These are phyloP conservation scores for Pyricularia grisea DNA, from an alignment of 2,329 filamentous ascomycete species.

Conservation along the genomic window DNA sequence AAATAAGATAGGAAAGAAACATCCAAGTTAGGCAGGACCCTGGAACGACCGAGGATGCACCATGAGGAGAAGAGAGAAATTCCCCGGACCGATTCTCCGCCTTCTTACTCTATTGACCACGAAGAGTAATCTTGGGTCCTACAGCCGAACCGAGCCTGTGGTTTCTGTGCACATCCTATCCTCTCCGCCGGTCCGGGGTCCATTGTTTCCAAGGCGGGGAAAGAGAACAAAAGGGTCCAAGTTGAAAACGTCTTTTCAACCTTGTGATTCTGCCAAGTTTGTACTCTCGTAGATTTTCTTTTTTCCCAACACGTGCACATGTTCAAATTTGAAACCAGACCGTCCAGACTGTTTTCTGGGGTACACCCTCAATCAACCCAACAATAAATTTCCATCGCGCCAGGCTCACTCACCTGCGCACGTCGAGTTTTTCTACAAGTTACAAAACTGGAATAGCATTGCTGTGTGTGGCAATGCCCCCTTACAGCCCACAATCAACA, in stretches of 20 bases:
- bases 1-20: not conserved
- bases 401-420: not conserved
- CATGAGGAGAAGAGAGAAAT: not conserved
- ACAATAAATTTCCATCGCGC: not conserved
- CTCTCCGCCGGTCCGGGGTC: not conserved
- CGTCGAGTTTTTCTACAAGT: not conserved
- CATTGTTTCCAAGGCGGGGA: no score
- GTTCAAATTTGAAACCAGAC: no score
- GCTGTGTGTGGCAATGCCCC: not conserved
- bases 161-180: not conserved
- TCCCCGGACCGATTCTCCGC: not conserved
- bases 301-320: no score
- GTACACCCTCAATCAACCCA: not conserved
- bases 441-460: not conserved
- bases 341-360: not conserved
- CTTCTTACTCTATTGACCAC: not conserved
- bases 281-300: no score
- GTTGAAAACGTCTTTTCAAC: no score
- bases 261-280: no score
- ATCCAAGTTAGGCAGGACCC: not conserved
- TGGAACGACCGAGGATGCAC: not conserved
- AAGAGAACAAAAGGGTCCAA: no score
- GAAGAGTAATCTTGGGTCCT: not conserved
- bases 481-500: not conserved
- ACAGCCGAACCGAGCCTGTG: not conserved